These are phyloP conservation scores for Lodderomyces parapsilosis DNA, from an alignment of 1,139 yeast species.

Conservation along the genomic window DNA sequence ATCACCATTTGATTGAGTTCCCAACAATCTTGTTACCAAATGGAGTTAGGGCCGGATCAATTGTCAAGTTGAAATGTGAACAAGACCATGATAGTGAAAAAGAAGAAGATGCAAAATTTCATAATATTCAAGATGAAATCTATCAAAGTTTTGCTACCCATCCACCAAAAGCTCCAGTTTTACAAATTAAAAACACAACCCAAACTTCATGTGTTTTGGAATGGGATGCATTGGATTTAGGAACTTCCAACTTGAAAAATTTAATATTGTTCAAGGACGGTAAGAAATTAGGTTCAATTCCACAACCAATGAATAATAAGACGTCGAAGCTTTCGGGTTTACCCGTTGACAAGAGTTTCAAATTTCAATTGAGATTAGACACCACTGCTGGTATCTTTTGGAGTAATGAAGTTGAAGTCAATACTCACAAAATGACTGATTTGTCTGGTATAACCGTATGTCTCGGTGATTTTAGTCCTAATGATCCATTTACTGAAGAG, in stretches of 20 bases:
- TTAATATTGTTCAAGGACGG: conserved; percentile 79
- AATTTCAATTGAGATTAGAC: conserved; percentile 74
- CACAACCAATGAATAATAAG: conserved; percentile 75
- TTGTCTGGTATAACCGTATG: conserved; percentile 91
- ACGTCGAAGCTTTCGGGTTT: conserved; percentile 89
- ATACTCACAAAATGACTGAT: conserved; percentile 96
- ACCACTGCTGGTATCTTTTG: conserved; percentile 86
- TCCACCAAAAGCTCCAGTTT: conserved; percentile 71
- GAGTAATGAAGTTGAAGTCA: conserved; percentile 67
- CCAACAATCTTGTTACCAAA: conserved; percentile 91
- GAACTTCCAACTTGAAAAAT: conserved; percentile 78
- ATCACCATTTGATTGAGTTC: conserved; percentile 92
- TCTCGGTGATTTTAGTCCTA: conserved; percentile 71
- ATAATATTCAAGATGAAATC: conserved; percentile 70
- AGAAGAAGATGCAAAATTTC: conserved; percentile 58
- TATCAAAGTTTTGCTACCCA: conserved; percentile 68
- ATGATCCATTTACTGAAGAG: conserved; percentile 54
- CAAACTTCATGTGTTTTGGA: conserved; percentile 94
- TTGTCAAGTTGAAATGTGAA: conserved; percentile 81
- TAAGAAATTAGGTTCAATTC: conserved; percentile 77
- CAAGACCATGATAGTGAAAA: conserved; percentile 72
- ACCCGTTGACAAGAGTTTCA: conserved; percentile 80
- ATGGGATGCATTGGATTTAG: conserved; percentile 86
- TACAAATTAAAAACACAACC: conserved; percentile 74
- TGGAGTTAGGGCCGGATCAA: conserved; percentile 92